A percentile compares a stretch with the other conserved stretches of the same genome.
These are phyloP conservation scores for Diaporthe australafricana DNA, from an alignment of 2,329 filamentous ascomycete genomes.

Conservation along the genomic window DNA sequence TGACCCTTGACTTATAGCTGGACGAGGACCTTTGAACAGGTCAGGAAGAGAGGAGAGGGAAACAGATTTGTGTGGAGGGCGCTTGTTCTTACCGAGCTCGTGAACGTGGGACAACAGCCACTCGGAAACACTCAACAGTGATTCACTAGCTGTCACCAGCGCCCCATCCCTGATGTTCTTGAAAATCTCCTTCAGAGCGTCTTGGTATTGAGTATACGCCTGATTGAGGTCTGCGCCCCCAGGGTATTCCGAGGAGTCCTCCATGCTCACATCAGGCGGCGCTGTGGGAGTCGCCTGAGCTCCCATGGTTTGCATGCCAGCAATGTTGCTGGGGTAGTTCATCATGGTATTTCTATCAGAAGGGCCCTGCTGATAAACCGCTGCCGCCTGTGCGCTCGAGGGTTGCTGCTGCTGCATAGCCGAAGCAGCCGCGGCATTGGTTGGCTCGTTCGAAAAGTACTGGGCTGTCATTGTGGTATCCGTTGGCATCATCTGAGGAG, in stretches of 20 bases:
- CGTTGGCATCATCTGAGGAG: conserved; percentile 78
- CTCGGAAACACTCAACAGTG: conserved; percentile 63
- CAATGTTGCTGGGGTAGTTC: conserved; percentile 62
- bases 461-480: conserved; percentile 71
- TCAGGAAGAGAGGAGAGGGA: too few species aligned
- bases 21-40: not conserved
- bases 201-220: conserved; percentile 75
- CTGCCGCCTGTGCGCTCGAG: conserved; percentile 61
- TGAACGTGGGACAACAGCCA: conserved; percentile 68
- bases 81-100: conserved; percentile 61
- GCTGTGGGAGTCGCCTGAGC: conserved; percentile 53
- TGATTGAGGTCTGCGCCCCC: conserved; percentile 70
- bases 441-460: conserved; percentile 79
- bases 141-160: conserved; percentile 63
- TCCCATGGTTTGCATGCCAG: conserved; percentile 58
- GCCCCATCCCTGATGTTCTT: conserved; percentile 71
- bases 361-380: conserved; percentile 76
- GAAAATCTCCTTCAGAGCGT: conserved; percentile 75
- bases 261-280: conserved; percentile 59
- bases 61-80: not conserved
- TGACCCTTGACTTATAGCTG: conserved; percentile 15
- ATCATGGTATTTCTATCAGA: conserved; percentile 64
- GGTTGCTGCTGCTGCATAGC: conserved; percentile 62
- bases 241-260: conserved; percentile 67
- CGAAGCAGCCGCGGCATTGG: conserved; percentile 69